Evolutionary conservation across 1,139 yeast genomes (phyloP), one percentile per base, ranked within the genome.

Genomic region (Hyphopichia khmerensis): DNA sequence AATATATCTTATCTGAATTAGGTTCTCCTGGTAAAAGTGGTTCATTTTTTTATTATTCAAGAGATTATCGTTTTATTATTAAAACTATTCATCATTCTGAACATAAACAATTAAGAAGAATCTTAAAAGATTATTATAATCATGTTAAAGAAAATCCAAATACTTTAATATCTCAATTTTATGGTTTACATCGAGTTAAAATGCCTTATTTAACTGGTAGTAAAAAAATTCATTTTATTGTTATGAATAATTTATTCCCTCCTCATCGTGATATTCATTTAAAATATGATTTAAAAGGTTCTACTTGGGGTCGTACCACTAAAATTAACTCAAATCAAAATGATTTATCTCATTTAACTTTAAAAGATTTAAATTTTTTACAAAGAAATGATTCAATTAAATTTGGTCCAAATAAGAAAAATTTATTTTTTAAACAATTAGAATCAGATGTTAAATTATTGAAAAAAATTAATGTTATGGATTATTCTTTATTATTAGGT

Each of bases 1-100:
- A 90, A 62, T 93, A 91, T 57, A 88, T 95, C 50, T 76, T 95
- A 38, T 86, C 95, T 27, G 98, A 93, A 64, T 72, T 91, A 50
- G 96, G 95, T 17, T 89, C 97, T 1, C 98, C 98, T 0, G 99
- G 99, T 3, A 95, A 95, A 63, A 85, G 95, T 55, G 99, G 99
- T 0, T 89, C 97, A 0, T 91, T 93, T 58, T 95, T 95, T 59
- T 95, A 93, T 66, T 95, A 87, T 62, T 89, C 97, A 11, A 75
- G 96, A 49, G 99, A 95, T 66, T 91, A 85, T 65, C 77, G 95
- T 48, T 95, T 87, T 63, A 93, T 95, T 56, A 95, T 95, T 65
- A 95, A 95, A 62, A 95, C 99, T 0, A 89, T 95, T 46, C 97
- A 89, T 60, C 96, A 88, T 56, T 72, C 95, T 1, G 99, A 95